Percentiles rank a stretch among this genome's conserved stretches.
Evolutionary conservation across 495 filamentous ascomycete species (phyloP).

Genomic region (Parathielavia appendiculata): DNA sequence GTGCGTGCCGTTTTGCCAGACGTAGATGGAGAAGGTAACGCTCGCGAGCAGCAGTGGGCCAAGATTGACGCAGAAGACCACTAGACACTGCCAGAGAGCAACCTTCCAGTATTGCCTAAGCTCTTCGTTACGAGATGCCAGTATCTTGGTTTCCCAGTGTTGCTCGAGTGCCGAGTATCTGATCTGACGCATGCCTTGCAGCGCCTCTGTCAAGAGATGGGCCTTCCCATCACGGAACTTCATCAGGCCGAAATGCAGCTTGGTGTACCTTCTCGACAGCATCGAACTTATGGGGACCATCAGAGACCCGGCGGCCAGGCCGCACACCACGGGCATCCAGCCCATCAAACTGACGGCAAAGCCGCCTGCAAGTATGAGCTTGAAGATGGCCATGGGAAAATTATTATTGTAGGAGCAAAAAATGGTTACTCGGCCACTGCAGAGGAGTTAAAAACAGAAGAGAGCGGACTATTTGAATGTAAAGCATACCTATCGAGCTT

Average conservation of each 20-base stretch:
- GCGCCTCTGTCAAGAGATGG: slow-evolving; percentile 60
- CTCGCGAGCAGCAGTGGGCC: slow-evolving; percentile 61
- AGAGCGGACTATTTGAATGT: background rate
- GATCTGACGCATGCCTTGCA: slow-evolving; percentile 71
- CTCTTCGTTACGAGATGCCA: slow-evolving; percentile 53
- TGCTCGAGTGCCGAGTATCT: slow-evolving; percentile 67
- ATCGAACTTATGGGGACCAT: slow-evolving; percentile 56
- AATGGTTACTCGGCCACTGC: slow-evolving; percentile 54
- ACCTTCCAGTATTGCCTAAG: slow-evolving; percentile 54
- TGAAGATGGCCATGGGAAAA: slow-evolving; percentile 48
- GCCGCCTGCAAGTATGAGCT: slow-evolving; percentile 49
- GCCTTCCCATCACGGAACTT: slow-evolving; percentile 63
- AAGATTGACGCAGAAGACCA: slow-evolving; percentile 54
- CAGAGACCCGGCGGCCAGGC: slow-evolving; percentile 50
- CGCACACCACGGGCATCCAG: slow-evolving; percentile 56
- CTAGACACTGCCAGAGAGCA: slow-evolving; percentile 47
- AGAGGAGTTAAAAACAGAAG: background rate
- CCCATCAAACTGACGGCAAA: slow-evolving; percentile 61
- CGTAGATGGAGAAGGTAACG: slow-evolving; percentile 56
- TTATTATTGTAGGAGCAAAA: slow-evolving; percentile 55
- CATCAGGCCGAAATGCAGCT: slow-evolving; percentile 60
- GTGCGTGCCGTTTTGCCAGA: slow-evolving; percentile 28
- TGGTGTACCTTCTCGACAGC: slow-evolving; percentile 51
- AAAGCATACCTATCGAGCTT: slow-evolving; percentile 35
- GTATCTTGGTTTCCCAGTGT: slow-evolving; percentile 62